Conservation (phyloP, 441 rosid species). For the Euphorbia schlechtendalii region DNA sequence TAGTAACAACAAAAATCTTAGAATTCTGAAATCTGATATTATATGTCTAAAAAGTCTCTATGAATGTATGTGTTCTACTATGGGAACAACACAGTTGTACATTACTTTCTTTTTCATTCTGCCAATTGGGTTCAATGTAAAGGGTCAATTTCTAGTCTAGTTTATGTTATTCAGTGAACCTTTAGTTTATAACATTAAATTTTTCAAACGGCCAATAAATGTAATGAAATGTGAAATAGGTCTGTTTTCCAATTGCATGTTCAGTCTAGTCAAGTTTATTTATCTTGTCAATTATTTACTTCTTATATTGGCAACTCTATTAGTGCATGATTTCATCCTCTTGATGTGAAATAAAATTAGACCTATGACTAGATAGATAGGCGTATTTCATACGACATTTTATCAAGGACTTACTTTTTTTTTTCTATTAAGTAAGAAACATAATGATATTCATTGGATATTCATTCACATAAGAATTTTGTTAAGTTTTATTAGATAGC, state of each 20-base stretch:
- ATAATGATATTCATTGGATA: neutral
- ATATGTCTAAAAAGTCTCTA: constrained; percentile 6
- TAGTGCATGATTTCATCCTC: constrained; percentile 28
- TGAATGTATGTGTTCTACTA: constrained; percentile 7
- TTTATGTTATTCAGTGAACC: constrained; percentile 28
- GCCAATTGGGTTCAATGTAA: constrained; percentile 41
- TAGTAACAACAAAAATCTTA: neutral
- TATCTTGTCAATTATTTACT: constrained; percentile 37
- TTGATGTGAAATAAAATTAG: constrained; percentile 7
- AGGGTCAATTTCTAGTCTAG: constrained; percentile 32
- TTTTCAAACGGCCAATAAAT: neutral
- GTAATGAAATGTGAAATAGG: constrained; percentile 7
- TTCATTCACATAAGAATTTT: neutral
- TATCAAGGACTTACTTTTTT: too few relatives aligned
- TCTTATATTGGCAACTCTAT: constrained; percentile 41
- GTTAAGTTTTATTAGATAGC: neutral
- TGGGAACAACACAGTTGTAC: constrained; percentile 24
- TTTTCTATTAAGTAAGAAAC: neutral
- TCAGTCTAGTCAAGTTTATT: constrained; percentile 50
- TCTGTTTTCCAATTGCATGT: constrained; percentile 49
- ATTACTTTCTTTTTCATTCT: too few relatives aligned
- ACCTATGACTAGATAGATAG: neutral
- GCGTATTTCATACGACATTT: constrained; percentile 4
- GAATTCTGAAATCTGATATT: constrained; percentile 10
- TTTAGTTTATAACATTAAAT: neutral